Conservation (phyloP, 2,329 filamentous ascomycete genomes). For the Cadophora gregata region DNA sequence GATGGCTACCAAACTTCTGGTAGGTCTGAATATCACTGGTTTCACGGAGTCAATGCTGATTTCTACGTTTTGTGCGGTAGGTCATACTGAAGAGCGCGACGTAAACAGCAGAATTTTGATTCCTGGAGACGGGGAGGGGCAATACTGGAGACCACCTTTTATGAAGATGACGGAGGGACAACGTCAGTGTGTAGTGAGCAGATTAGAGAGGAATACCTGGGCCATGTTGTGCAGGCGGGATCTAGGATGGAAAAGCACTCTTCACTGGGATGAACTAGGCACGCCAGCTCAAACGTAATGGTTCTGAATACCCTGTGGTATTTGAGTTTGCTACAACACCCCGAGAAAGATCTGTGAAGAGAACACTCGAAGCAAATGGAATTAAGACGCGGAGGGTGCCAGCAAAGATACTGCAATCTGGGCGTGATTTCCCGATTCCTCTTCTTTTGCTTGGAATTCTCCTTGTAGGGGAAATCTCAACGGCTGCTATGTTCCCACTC, state of each 20-base stretch:
- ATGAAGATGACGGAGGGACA: background rate
- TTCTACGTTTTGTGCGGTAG: background rate
- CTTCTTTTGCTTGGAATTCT: background rate
- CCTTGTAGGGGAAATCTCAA: background rate
- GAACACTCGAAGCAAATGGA: background rate
- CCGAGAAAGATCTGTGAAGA: background rate
- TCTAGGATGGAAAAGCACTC: background rate
- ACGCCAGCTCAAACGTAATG: background rate
- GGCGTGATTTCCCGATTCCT: background rate
- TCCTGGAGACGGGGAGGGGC: background rate
- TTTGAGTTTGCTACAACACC: background rate
- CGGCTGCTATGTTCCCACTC: background rate
- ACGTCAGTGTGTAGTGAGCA: background rate
- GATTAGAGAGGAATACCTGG: background rate
- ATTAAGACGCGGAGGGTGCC: background rate
- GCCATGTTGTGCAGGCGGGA: background rate
- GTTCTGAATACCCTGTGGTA: background rate
- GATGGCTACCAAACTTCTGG: background rate
- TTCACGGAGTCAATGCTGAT: background rate
- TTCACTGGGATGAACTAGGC: background rate
- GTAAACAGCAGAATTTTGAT: background rate
- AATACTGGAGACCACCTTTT: background rate
- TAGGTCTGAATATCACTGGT: background rate
- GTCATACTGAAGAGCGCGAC: background rate
- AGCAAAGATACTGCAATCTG: background rate